Percentiles rank a stretch among this genome's conserved stretches.
phyloP scores from a whole-genome alignment of 2,329 filamentous ascomycete genomes.

The Xylaria sp. region DNA sequence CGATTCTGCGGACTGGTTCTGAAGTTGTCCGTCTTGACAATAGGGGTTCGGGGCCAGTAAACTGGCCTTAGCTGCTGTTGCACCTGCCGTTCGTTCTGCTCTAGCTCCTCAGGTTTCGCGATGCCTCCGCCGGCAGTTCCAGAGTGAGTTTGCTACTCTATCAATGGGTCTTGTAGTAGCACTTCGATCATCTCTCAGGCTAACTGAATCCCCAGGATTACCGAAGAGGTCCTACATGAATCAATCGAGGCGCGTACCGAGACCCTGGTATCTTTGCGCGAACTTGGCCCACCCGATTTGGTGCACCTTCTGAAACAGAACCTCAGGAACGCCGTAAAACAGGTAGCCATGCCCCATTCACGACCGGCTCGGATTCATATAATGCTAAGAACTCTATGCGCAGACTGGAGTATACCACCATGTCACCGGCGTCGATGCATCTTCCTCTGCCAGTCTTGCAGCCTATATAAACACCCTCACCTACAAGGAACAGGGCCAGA shows the following conservation, averaged over 20 bases:
- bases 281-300: constrained; percentile 93
- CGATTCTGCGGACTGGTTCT: background rate
- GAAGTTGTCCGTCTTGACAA: background rate
- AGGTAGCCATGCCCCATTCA: constrained; percentile 40
- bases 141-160: constrained; percentile 31
- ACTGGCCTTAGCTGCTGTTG: too few species aligned
- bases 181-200: background rate
- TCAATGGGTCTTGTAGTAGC: background rate
- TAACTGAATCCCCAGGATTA: constrained; percentile 63
- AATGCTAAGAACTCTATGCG: constrained; percentile 11
- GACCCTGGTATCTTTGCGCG: constrained; percentile 79
- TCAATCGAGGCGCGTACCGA: constrained; percentile 93
- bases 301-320: constrained; percentile 88
- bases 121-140: constrained; percentile 41
- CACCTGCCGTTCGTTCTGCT: background rate
- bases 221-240: constrained; percentile 89
- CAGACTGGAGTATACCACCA: constrained; percentile 95
- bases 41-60: background rate
- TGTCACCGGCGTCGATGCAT: constrained; percentile 95
- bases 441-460: constrained; percentile 92
- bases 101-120: constrained; percentile 16
- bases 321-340: constrained; percentile 59
- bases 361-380: constrained; percentile 33
- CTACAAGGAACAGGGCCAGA: constrained; percentile 81
- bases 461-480: constrained; percentile 98